Conservation (phyloP, 257 asterid species). For the Solanum sitiens region DNA sequence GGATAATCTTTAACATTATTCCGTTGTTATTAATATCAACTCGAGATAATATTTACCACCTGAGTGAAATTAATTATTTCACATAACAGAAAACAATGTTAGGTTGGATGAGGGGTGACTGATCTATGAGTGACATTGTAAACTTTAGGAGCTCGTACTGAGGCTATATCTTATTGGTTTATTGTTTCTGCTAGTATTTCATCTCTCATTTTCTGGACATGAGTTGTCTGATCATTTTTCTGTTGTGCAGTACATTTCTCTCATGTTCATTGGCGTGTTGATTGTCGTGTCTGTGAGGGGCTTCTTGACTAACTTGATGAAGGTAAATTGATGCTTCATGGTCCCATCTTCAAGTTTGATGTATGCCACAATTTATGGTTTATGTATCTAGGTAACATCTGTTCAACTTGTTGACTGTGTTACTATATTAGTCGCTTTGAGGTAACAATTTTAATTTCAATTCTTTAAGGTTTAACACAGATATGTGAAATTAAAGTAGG, state of each 20-base stretch:
- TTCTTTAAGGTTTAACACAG: neutral
- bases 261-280: conserved; percentile 87
- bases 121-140: neutral
- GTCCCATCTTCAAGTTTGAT: neutral
- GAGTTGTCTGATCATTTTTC: neutral
- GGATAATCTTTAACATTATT: neutral
- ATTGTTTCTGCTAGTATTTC: neutral
- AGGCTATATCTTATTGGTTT: neutral
- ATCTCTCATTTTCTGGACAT: neutral
- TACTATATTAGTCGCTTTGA: neutral
- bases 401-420: neutral
- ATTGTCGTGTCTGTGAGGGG: conserved; percentile 88
- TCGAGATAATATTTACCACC: neutral
- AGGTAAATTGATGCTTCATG: conserved; percentile 33
- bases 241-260: conserved; percentile 74
- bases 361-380: neutral
- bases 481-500: neutral
- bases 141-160: neutral
- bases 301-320: conserved; percentile 81
- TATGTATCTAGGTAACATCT: neutral
- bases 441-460: neutral
- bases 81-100: neutral
- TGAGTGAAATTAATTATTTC: neutral
- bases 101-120: neutral
- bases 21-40: neutral